Base-by-base conservation (phyloP, 2,329 filamentous ascomycete species). In the Penicillium frequentans region DNA sequence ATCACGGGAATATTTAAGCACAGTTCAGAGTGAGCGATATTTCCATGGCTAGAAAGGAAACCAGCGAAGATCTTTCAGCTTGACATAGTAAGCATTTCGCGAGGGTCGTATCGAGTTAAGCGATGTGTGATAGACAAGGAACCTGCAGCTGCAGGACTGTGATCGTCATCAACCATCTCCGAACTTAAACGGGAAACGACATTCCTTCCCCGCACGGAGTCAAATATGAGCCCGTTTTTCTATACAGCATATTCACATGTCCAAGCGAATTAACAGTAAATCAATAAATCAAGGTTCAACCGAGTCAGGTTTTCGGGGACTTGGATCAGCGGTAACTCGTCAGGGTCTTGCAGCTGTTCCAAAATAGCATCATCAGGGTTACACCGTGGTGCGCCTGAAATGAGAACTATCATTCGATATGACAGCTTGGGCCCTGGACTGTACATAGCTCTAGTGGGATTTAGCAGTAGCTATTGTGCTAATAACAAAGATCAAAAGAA, bases 51-150 rank as follows among this genome's bases (percentile, higher is more conserved):
- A 23, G 44, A 35, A 53, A 21, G 42, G 19, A 48, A 27, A 49
- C 6, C 35, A n/a, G 5, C 24, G 55, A 56, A 54, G 57, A 61
- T 61, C 56, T 53, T 55, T 55, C 39, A 45, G 31, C 21, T 49
- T 52, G 56, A 50, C 24, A n/a, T 23, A 19, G 19, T 48, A 52
- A 57, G 31, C 9, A 21, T 44, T 47, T 35, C n/a, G 10, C 8
- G 45, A 54, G 58, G 57, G 64, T 61, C 35, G 56, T 51, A 64
- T 52, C 56, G 48, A 14, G 33, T 46, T 64, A 57, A 59, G 54
- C 61, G 55, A 65, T 58, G 55, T 29, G 56, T 59, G 58, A 59
- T 59, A 53, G 29, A 31, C 39, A 39, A 56, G 39, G 49, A 52
- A 49, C 43, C 44, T 57, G 47, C 54, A 56, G 47, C 31, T 33